Percentiles rank a stretch among this genome's conserved stretches.
phyloP scores from a whole-genome alignment of 1,284 basidiomycete species.

The Mycena sp. region DNA sequence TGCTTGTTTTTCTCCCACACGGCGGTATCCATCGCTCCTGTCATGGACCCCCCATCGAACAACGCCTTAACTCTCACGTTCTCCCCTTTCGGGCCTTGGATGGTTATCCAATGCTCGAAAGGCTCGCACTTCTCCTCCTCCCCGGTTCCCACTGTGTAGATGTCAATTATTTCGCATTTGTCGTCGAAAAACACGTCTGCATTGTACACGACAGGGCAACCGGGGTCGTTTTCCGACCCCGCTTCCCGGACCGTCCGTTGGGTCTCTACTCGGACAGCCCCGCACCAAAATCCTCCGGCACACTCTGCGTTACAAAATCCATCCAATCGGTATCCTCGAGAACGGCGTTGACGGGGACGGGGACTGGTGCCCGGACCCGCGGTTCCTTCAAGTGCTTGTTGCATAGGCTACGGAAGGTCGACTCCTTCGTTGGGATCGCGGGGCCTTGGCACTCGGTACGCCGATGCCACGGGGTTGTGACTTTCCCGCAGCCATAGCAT shows the following conservation, averaged over 20 bases:
- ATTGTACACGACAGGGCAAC: neutral
- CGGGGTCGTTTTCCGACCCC: neutral
- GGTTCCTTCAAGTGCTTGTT: neutral
- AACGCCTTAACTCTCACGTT: constrained; percentile 3
- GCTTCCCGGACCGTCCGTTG: constrained; percentile 8
- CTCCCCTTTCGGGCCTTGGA: constrained; percentile 1
- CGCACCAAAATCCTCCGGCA: constrained; percentile 14
- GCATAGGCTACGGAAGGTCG: constrained; percentile 3
- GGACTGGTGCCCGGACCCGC: too few relatives aligned
- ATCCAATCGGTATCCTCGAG: constrained; percentile 9
- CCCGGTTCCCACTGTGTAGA: constrained; percentile 15
- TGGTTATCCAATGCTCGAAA: neutral
- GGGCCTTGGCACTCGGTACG: neutral
- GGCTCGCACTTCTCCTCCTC: neutral
- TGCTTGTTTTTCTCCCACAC: constrained; percentile 3
- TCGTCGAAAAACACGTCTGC: neutral
- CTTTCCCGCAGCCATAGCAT: constrained; percentile 8
- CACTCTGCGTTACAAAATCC: neutral
- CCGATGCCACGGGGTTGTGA: neutral
- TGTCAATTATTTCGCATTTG: constrained; percentile 10
- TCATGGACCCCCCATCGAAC: constrained; percentile 13
- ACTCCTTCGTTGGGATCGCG: neutral
- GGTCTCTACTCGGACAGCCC: constrained; percentile 18
- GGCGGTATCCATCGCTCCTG: constrained; percentile 13
- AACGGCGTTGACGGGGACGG: constrained; percentile 1